Evolutionary conservation across 345 rosid genomes (phyloP), one percentile per base, ranked within the genome.

Genomic region (Clausena lansium): DNA sequence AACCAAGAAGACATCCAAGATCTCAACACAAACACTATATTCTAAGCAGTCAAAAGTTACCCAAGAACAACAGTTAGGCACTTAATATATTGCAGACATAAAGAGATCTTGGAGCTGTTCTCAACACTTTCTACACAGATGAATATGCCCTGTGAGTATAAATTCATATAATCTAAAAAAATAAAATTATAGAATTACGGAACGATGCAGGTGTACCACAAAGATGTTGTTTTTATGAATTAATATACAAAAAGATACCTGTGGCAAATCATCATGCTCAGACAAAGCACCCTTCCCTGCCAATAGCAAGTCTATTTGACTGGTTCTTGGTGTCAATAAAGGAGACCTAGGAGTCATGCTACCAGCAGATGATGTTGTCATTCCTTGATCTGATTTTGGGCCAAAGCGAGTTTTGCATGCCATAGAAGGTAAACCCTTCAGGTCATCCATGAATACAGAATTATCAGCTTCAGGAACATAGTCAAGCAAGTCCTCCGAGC

Each of bases 261-360:
- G 99, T 39, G 96, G 89, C 81, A 85, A 69, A 84, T 97, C 99
- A 78, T 89, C 97, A 66, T 91, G 83, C 91, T 97, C 99, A 30
- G 89, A 84, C 81, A 82, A 92, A 78, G 86, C 83, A 79, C 93
- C 90, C 88, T 97, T 97, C 78, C 97, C 99, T 55, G 92, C 89
- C 81, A 94, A 84, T 58, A 90, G 88, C 86, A 89, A 75, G 77
- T 97, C 99, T 81, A 97, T 86, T 78, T 90, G 99, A 90, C 93
- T 90, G 80, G 87, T 91, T 79, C 90, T 93, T 69, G 99, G 99
- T 68, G 99, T 97, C 77, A 94, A 85, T 76, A 92, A 78, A 9
- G 99, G 98, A 82, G 99, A 97, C 82, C 97, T 90, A 74, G 99
- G 99, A 80, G 99, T 97, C 93, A 94, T 89, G 88, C 99, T 97